Evolutionary conservation across 352 stramenopile genomes (phyloP), one percentile per base, ranked within the genome.

Genomic region (Globisporangium splendens): DNA sequence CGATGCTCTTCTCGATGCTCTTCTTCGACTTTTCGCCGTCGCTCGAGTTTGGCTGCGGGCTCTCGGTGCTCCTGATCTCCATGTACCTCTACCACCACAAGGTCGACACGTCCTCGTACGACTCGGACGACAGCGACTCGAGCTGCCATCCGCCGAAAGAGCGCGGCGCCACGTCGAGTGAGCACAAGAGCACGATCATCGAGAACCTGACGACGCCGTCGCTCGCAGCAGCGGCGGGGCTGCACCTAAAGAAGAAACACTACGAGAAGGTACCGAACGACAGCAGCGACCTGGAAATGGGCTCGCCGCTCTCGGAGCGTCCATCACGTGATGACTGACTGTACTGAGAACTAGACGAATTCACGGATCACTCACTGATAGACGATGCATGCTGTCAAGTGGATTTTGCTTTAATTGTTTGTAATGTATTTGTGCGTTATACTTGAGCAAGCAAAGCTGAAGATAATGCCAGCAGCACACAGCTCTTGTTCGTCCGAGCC

Each of bases 21-120:
- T 93, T 95, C 58, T 93, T 95, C 68, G 56, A 70, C 20, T 95
- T 95, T 56, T 76, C 78, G 17, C 82, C 82, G 39, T 90, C 86
- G 52, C 77, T 93, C 55, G 84, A 95, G 62, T 95, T 95, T 61
- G 75, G 66, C 24, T 95, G 86, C 46, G 86, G 86, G 0, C 75
- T 95, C 38, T 75, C 71, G 14, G 84, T 93, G 33, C 68, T 91
- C 15, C 66, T 93, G 56, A 85, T 93, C 51, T 93, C 86, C 54
- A 93, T 93, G 79, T 95, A 95, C 51, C 77, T 95, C 48, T 95
- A 95, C 62, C 86, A 95, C 70, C 79, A 91, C 64, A 79, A 83
- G 64, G 50, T 83, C 42, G 66, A 78, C 43, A 54, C 55, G 44
- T 47, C 58, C n/a, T 33, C 17, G 38, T 35, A 61, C 46, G 41